Base-by-base conservation (phyloP, 345 rosid genomes). In the Eucalyptus decipiens region DNA sequence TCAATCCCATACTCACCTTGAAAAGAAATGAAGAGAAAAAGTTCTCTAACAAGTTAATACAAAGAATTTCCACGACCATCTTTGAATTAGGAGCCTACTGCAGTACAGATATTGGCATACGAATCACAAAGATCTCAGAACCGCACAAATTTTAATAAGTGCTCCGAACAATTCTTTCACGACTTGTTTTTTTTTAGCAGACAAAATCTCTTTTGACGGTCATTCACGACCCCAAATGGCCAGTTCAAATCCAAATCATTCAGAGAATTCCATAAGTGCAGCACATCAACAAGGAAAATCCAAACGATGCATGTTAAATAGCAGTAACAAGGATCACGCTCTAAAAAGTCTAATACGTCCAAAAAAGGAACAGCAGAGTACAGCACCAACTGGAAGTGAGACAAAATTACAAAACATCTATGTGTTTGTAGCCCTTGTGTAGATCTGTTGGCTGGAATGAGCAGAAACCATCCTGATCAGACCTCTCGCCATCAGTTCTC, bases 391-490 rank as follows among this genome's bases (percentile, higher is more conserved):
- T 40, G 47, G 16, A 11, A 76, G 47, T 76, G 83, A 76, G 83
- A 37, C 47, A 21, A 76, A 76, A 76, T 76, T 40, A 76, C 86
- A 23, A 24, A 40, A 30, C 43, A 86, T 88, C 90, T 93, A 96
- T 91, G 95, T 94, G 90, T 95, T 95, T 40, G 98, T 95, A 3
- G 97, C 97, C 90, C 99, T 94, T 30, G 99, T 95, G 93, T 97
- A 96, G 62, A 97, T 97, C 94, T 97, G 97, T 92, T 96, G 97
- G 95, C 98, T 94, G 24, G 97, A 88, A 90, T 96, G 97, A 67
- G 97, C 92, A 86, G 98, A 94, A 9, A 96, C 94, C 98, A 95
- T 93, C 93, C 97, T 91, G 91, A 95, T 94, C 56, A 90, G 89
- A 42, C 97, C 99, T 90, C 95, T 95, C 10, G 97, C 97, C 99